Conservation (phyloP, 2,329 filamentous ascomycete species). For the Dactylonectria estremocensis region DNA sequence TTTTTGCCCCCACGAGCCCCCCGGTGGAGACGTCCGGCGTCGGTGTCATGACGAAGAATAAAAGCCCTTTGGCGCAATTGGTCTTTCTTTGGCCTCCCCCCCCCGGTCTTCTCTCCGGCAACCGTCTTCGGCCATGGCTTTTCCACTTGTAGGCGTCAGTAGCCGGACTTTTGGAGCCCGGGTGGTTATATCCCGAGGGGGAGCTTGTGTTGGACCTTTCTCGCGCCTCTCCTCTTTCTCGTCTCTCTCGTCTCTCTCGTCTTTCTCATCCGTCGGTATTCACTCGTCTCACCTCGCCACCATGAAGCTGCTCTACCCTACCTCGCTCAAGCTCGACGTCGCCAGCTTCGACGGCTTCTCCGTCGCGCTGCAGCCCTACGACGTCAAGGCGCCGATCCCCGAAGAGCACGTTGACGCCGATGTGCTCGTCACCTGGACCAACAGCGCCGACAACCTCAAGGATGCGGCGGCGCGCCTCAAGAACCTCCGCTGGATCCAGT, state of each 20-base stretch:
- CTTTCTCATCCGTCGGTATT: background rate
- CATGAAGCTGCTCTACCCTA: constrained; percentile 79
- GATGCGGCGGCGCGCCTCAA: constrained; percentile 70
- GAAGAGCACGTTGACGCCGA: constrained; percentile 72
- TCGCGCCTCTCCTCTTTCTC: background rate
- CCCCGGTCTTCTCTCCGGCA: constrained; percentile 44
- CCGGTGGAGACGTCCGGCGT: constrained; percentile 28
- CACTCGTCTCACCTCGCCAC: background rate
- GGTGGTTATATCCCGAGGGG: constrained; percentile 33
- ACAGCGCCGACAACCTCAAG: constrained; percentile 70
- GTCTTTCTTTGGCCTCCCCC: background rate
- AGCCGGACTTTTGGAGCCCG: constrained; percentile 9
- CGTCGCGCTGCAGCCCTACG: constrained; percentile 71
- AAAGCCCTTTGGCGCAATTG: constrained; percentile 25
- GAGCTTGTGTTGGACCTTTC: constrained; percentile 1
- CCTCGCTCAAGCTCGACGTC: constrained; percentile 71
- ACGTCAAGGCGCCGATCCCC: constrained; percentile 70
- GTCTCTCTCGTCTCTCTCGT: background rate
- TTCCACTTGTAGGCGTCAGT: constrained; percentile 26
- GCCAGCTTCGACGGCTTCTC: constrained; percentile 71
- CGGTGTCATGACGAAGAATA: constrained; percentile 11
- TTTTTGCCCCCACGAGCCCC: constrained; percentile 13
- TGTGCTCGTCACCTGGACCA: constrained; percentile 74
- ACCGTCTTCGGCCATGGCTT: constrained; percentile 18
- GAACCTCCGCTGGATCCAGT: constrained; percentile 76